Evolutionary conservation across 1,139 yeast species (phyloP).

Genomic region (Magnusiomyces suaveolens): DNA sequence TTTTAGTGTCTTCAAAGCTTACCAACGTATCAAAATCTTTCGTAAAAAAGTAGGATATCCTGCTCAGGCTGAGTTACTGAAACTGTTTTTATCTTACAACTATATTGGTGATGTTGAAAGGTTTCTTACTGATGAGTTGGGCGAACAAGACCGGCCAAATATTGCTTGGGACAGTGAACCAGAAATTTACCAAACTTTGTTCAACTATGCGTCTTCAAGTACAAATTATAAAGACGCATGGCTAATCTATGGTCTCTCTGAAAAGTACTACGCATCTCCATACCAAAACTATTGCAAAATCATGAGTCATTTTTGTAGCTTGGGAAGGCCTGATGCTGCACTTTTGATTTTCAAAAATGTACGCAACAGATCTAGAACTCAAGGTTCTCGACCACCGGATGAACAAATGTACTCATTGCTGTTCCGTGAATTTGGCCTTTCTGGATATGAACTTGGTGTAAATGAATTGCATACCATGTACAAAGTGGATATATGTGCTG

Average conservation of each 20-base stretch:
- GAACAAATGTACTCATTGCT: conserved; percentile 54
- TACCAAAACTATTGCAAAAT: conserved; percentile 51
- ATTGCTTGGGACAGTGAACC: conserved; percentile 28
- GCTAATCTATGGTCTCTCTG: conserved; percentile 53
- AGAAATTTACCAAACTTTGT: conserved; percentile 37
- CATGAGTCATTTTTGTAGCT: conserved; percentile 49
- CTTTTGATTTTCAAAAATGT: conserved; percentile 55
- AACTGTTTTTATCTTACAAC: conserved; percentile 40
- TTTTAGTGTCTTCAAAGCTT: conserved; percentile 24
- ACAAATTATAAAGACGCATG: conserved; percentile 46
- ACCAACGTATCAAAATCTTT: conserved; percentile 34
- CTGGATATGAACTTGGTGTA: conserved; percentile 58
- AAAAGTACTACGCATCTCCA: conserved; percentile 51
- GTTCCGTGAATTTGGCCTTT: conserved; percentile 51
- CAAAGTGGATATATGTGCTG: conserved; percentile 56
- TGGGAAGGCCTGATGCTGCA: conserved; percentile 55
- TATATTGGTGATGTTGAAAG: conserved; percentile 51
- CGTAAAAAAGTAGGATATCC: conserved; percentile 34
- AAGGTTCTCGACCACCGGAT: conserved; percentile 55
- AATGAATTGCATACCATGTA: conserved; percentile 54
- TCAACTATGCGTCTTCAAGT: conserved; percentile 38
- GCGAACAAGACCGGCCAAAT: conserved; percentile 32
- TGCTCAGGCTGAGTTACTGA: conserved; percentile 42
- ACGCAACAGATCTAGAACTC: conserved; percentile 47
- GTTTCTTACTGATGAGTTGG: conserved; percentile 50